Percentiles rank a stretch among this genome's conserved stretches.
These are phyloP conservation scores for Liquidambar formosana DNA, from an alignment of 164 flowering plant species.

Conservation along the genomic window DNA sequence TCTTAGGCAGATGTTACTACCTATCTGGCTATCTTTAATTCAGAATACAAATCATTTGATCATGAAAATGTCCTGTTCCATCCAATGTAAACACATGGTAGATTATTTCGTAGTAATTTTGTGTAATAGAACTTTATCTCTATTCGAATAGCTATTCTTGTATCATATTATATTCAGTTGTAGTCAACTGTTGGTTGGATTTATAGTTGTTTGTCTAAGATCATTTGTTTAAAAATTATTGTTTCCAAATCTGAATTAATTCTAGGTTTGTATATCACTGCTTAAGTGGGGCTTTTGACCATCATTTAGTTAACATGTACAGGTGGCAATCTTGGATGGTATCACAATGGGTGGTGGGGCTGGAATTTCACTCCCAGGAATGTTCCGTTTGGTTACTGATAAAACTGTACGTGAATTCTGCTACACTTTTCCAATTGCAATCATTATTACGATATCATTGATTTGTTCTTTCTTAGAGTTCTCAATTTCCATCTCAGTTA, in stretches of 20 bases:
- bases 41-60: no score
- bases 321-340: constrained; percentile 92
- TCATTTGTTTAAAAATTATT: no score
- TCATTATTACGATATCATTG: background rate
- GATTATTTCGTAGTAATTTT: no score
- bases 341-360: constrained; percentile 85
- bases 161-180: no score
- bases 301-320: constrained; percentile 10
- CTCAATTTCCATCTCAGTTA: background rate
- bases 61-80: no score
- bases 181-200: no score
- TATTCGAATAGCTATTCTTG: no score
- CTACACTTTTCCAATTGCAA: background rate
- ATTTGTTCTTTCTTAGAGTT: background rate
- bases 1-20: no score
- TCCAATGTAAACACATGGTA: no score
- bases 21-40: no score
- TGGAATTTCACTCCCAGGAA: constrained; percentile 79
- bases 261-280: background rate
- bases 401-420: constrained; percentile 64
- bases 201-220: no score
- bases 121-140: no score
- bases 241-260: background rate
- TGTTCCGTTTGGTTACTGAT: constrained; percentile 79
- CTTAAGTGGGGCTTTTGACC: background rate